Conservation (phyloP, 192 early-diverging fungal genomes). For the Backusella westeae region DNA sequence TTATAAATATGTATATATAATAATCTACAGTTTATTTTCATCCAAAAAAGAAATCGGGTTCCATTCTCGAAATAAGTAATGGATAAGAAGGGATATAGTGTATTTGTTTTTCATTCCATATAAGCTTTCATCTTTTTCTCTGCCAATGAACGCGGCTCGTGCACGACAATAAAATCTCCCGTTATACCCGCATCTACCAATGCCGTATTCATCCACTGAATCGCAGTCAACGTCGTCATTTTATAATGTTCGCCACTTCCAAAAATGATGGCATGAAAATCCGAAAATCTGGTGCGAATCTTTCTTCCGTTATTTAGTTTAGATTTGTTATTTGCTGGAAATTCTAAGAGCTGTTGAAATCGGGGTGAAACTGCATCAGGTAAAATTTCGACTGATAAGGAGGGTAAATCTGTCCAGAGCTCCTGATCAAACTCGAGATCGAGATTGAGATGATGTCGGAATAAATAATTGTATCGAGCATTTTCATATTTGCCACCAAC, state of each 20-base stretch:
- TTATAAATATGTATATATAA: neutral
- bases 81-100: neutral
- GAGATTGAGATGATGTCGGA: neutral
- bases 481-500: slow-evolving; percentile 44
- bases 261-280: slow-evolving; percentile 39
- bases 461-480: slow-evolving; percentile 21
- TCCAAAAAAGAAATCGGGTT: no score
- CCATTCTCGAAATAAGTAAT: neutral
- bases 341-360: slow-evolving; percentile 17
- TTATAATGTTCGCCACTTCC: slow-evolving; percentile 28
- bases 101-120: neutral
- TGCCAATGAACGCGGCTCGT: slow-evolving; percentile 33
- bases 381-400: slow-evolving; percentile 13
- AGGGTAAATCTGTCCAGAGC: slow-evolving; percentile 23
- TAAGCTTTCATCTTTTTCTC: slow-evolving; percentile 32
- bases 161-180: slow-evolving; percentile 17
- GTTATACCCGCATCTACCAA: slow-evolving; percentile 27
- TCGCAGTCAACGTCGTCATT: slow-evolving; percentile 35
- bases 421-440: neutral
- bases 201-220: slow-evolving; percentile 32
- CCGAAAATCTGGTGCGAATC: slow-evolving; percentile 29
- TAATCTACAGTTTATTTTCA: neutral
- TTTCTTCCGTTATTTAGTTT: slow-evolving; percentile 34
- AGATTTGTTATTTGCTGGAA: neutral
- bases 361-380: slow-evolving; percentile 8